Percentiles rank a stretch among this genome's conserved stretches.
phyloP scores from a whole-genome alignment of 495 filamentous ascomycete species.

The Podospora pseudopauciseta region DNA sequence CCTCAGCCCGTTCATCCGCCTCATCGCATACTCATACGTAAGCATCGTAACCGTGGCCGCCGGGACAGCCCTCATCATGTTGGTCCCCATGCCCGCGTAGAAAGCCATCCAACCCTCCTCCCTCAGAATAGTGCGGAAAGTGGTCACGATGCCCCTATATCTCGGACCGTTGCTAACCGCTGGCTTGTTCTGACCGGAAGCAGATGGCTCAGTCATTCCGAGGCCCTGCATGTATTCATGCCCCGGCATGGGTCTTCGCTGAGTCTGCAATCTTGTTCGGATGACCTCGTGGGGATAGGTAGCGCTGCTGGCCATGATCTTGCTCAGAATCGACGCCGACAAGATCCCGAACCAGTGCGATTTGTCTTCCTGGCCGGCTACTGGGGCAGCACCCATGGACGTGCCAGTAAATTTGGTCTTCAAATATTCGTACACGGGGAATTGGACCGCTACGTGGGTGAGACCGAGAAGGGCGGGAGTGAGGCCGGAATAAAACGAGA shows the following conservation, averaged over 20 bases:
- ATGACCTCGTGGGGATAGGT: slow-evolving; percentile 98
- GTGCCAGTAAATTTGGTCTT: slow-evolving; percentile 87
- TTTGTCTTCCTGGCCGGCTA: slow-evolving; percentile 33
- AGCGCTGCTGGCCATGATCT: slow-evolving; percentile 87
- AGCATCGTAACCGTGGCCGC: slow-evolving; percentile 96
- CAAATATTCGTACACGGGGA: slow-evolving; percentile 91
- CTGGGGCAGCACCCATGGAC: slow-evolving; percentile 66
- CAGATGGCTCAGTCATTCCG: slow-evolving; percentile 30
- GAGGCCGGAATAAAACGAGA: slow-evolving; percentile 93
- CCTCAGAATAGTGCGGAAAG: slow-evolving; percentile 73
- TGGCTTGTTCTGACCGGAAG: neutral
- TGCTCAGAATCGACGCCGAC: slow-evolving; percentile 87
- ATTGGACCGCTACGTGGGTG: slow-evolving; percentile 95
- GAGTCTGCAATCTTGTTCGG: slow-evolving; percentile 83
- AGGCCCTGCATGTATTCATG: slow-evolving; percentile 63
- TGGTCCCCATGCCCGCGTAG: slow-evolving; percentile 96
- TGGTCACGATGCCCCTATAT: slow-evolving; percentile 78
- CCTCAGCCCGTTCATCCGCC: slow-evolving; percentile 40
- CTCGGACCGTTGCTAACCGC: slow-evolving; percentile 42
- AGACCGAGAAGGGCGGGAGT: slow-evolving; percentile 88
- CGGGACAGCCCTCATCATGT: slow-evolving; percentile 92
- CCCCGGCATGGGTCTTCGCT: slow-evolving; percentile 59
- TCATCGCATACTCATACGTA: slow-evolving; percentile 87
- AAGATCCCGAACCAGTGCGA: slow-evolving; percentile 64
- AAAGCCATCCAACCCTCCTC: slow-evolving; percentile 98